A percentile compares a stretch with the other conserved stretches of the same genome.
phyloP scores from a whole-genome alignment of 148 eudicot species.

The Bassia scoparia region DNA sequence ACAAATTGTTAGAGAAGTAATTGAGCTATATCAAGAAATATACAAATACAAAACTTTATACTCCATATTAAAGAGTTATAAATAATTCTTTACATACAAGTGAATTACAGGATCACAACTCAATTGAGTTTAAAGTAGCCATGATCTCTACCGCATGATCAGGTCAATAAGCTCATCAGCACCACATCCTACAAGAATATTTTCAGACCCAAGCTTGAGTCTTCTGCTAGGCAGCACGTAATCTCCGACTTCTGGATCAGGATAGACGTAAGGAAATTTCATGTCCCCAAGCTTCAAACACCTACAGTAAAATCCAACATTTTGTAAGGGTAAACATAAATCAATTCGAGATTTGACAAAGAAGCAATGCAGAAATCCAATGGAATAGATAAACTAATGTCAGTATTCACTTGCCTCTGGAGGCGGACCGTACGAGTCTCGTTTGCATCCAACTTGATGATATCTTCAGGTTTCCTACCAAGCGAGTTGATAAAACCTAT shows the following conservation, averaged over 20 bases:
- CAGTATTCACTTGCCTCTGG: slow-evolving; percentile 73
- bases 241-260: slow-evolving; percentile 90
- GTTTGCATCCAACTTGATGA: slow-evolving; percentile 87
- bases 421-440: slow-evolving; percentile 98
- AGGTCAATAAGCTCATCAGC: slow-evolving; percentile 96
- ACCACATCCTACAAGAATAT: slow-evolving; percentile 92
- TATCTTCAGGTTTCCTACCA: slow-evolving; percentile 94
- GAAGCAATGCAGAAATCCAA: background rate
- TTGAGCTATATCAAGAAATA: too few relatives aligned
- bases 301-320: slow-evolving; percentile 41
- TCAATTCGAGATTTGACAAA: background rate
- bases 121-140: too few relatives aligned
- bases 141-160: slow-evolving; percentile 80
- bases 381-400: background rate
- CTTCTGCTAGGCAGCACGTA: slow-evolving; percentile 95
- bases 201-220: slow-evolving; percentile 79
- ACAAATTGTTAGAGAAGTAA: too few relatives aligned
- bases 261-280: slow-evolving; percentile 91
- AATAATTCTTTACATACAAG: too few relatives aligned
- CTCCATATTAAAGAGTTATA: too few relatives aligned
- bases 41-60: too few relatives aligned
- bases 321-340: slow-evolving; percentile 1
- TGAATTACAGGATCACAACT: too few relatives aligned
- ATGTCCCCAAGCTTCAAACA: slow-evolving; percentile 80
- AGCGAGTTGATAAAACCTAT: slow-evolving; percentile 91